A percentile compares a stretch with the other conserved stretches of the same genome.
Conservation (phyloP, 208 protist species). For the Strigomonas galati region DNA sequence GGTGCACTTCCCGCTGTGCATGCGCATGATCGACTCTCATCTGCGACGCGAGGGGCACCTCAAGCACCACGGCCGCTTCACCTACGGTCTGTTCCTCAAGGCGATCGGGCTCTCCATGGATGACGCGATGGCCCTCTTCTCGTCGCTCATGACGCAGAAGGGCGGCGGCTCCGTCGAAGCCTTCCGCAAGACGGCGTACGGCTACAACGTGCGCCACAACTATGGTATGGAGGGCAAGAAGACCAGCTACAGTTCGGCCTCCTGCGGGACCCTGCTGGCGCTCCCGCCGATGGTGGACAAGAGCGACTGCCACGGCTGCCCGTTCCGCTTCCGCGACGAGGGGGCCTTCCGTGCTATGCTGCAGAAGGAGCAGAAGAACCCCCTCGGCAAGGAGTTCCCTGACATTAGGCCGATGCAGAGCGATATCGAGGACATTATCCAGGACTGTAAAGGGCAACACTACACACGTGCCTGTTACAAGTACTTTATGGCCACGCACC, state of each 20-base stretch:
- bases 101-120: slow-evolving; percentile 84
- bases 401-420: slow-evolving; percentile 34
- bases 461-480: slow-evolving; percentile 90
- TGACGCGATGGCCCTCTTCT: slow-evolving; percentile 81
- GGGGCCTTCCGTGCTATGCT: slow-evolving; percentile 48
- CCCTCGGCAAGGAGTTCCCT: slow-evolving; percentile 46
- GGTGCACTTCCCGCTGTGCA: slow-evolving; percentile 90
- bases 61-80: slow-evolving; percentile 89
- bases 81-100: slow-evolving; percentile 90
- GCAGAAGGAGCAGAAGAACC: slow-evolving; percentile 49
- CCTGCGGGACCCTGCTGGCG: slow-evolving; percentile 75
- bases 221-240: slow-evolving; percentile 92
- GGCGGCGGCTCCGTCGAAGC: slow-evolving; percentile 64
- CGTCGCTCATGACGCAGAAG: slow-evolving; percentile 82
- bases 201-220: slow-evolving; percentile 90
- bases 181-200: slow-evolving; percentile 86
- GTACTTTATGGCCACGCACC: slow-evolving; percentile 89
- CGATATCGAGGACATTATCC: slow-evolving; percentile 87
- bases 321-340: slow-evolving; percentile 86
- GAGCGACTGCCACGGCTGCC: slow-evolving; percentile 90
- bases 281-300: slow-evolving; percentile 76
- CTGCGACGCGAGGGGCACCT: slow-evolving; percentile 81
- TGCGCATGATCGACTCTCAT: slow-evolving; percentile 82
- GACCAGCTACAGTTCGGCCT: slow-evolving; percentile 83
- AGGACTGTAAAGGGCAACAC: slow-evolving; percentile 82